Evolutionary conservation across 2,329 filamentous ascomycete genomes (phyloP).

Genomic region (Xylaria arbuscula): DNA sequence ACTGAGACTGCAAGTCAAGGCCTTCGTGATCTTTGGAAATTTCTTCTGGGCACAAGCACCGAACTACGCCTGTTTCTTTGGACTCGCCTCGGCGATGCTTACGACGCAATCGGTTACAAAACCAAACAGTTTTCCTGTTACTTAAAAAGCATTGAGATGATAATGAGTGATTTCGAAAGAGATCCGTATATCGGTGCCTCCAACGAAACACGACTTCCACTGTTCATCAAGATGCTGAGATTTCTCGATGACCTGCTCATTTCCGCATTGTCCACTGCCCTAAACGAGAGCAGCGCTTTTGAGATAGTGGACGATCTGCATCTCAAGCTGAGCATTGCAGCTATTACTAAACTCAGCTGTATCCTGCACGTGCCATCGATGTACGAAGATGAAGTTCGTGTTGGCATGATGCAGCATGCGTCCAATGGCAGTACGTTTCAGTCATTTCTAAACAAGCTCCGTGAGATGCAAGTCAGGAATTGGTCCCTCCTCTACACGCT

Average conservation of each 20-base stretch:
- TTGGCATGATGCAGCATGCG: constrained; percentile 75
- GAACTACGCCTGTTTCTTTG: constrained; percentile 88
- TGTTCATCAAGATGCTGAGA: constrained; percentile 80
- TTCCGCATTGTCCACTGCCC: constrained; percentile 74
- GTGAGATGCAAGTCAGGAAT: constrained; percentile 86
- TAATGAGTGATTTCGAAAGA: constrained; percentile 70
- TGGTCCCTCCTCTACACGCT: constrained; percentile 91
- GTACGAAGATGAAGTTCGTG: constrained; percentile 85
- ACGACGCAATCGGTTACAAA: constrained; percentile 82
- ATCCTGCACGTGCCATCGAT: constrained; percentile 83
- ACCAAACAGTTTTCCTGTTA: constrained; percentile 92
- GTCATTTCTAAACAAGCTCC: constrained; percentile 74
- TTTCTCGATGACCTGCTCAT: constrained; percentile 81
- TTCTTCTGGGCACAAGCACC: constrained; percentile 82
- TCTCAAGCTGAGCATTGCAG: constrained; percentile 76
- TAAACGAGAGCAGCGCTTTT: constrained; percentile 76
- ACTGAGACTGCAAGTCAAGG: constrained; percentile 65
- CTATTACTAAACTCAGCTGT: constrained; percentile 76
- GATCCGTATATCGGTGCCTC: constrained; percentile 73
- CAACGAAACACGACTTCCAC: constrained; percentile 72
- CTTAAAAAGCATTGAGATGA: constrained; percentile 84
- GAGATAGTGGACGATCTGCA: constrained; percentile 87
- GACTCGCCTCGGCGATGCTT: constrained; percentile 90
- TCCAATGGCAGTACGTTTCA: constrained; percentile 66
- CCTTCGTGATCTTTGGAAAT: constrained; percentile 83